phyloP scores from a whole-genome alignment of 2,329 filamentous ascomycete genomes.

The Drechslerella coelobrocha region DNA sequence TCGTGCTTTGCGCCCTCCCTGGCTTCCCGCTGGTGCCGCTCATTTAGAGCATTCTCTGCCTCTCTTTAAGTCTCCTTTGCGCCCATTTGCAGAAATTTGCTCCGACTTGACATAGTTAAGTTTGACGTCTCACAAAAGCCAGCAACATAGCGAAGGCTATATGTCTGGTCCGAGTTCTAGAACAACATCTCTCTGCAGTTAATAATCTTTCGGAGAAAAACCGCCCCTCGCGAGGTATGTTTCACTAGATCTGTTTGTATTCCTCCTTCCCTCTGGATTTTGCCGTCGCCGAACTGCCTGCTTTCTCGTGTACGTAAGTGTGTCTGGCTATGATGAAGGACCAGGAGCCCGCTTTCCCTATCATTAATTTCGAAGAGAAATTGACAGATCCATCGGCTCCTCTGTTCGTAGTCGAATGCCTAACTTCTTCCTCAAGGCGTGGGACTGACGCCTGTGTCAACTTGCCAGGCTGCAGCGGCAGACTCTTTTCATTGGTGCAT shows the following conservation, averaged over 20 bases:
- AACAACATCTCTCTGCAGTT: constrained; percentile 22
- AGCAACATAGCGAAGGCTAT: constrained; percentile 34
- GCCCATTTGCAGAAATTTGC: constrained; percentile 33
- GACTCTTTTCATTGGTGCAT: constrained; percentile 1
- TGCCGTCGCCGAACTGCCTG: no score
- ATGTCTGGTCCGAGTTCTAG: constrained; percentile 46
- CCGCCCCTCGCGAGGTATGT: constrained; percentile 42
- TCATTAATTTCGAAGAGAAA: neutral
- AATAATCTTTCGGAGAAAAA: constrained; percentile 12
- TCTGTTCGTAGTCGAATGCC: neutral
- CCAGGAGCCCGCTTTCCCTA: no score
- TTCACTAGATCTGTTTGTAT: constrained; percentile 45
- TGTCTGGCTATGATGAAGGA: no score
- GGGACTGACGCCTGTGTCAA: neutral
- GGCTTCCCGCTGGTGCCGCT: constrained; percentile 26
- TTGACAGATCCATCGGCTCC: neutral
- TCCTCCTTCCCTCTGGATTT: neutral
- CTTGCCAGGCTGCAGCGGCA: neutral
- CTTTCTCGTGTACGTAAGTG: neutral
- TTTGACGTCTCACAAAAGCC: constrained; percentile 50
- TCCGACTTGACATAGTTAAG: constrained; percentile 23
- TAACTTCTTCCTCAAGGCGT: neutral
- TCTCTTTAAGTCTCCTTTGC: constrained; percentile 17
- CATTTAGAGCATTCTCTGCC: constrained; percentile 4
- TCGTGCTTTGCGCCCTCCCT: constrained; percentile 23